A percentile compares a stretch with the other conserved stretches of the same genome.
Evolutionary conservation across 768 basidiomycete genomes (phyloP).

Genomic region (Podaxis sp.): DNA sequence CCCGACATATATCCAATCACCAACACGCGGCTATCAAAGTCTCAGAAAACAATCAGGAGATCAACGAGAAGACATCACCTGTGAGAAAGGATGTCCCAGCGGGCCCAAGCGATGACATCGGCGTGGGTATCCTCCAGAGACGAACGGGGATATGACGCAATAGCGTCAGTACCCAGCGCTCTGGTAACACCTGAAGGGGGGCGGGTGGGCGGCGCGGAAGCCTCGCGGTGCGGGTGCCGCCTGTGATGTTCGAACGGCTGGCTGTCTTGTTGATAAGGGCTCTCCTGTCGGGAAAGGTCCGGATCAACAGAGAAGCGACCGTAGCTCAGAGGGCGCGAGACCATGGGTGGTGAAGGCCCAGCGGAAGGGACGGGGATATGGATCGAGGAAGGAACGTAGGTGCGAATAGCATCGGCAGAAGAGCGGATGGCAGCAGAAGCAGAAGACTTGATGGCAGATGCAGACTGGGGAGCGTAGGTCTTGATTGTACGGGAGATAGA

Average conservation of each 20-base stretch:
- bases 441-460: background rate
- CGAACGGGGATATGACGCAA: slow-evolving; percentile 1
- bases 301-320: slow-evolving; percentile 12
- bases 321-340: slow-evolving; percentile 28
- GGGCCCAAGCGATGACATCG: slow-evolving; percentile 7
- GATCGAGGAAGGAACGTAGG: slow-evolving; percentile 52
- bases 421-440: slow-evolving; percentile 7
- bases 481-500: slow-evolving; percentile 9
- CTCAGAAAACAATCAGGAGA: background rate
- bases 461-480: slow-evolving; percentile 4
- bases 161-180: background rate
- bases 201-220: background rate
- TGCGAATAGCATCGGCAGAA: slow-evolving; percentile 31
- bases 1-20: slow-evolving; percentile 44
- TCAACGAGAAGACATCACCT: background rate
- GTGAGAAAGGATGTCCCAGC: slow-evolving; percentile 5
- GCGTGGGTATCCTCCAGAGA: background rate
- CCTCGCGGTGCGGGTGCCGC: background rate
- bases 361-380: slow-evolving; percentile 31
- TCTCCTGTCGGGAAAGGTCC: slow-evolving; percentile 3
- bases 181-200: background rate
- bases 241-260: background rate
- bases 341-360: slow-evolving; percentile 45
- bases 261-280: background rate
- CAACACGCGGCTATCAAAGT: background rate